These are phyloP conservation scores for Diaporthe caulivora DNA, from an alignment of 2,329 filamentous ascomycete species.

Conservation along the genomic window DNA sequence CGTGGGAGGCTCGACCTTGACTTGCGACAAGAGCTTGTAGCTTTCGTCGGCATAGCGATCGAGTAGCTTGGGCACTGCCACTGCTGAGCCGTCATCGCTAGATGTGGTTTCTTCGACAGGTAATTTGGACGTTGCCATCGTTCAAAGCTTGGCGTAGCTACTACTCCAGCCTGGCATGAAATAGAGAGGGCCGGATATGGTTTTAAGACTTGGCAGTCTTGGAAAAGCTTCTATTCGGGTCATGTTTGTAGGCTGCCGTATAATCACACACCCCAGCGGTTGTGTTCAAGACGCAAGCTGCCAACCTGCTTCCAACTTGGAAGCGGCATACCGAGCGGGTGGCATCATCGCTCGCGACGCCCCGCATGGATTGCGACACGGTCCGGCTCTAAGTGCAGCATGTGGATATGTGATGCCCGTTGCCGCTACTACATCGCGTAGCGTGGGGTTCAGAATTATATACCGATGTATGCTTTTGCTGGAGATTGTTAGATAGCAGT, in stretches of 20 bases:
- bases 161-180: background rate
- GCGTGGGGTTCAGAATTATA: background rate
- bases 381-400: background rate
- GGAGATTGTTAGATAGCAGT: background rate
- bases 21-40: conserved; percentile 54
- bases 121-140: conserved; percentile 15
- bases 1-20: conserved; percentile 53
- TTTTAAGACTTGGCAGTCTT: background rate
- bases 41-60: conserved; percentile 56
- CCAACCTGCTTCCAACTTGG: background rate
- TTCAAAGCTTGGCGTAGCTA: background rate
- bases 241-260: background rate
- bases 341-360: conserved; percentile 33
- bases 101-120: background rate
- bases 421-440: background rate
- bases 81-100: conserved; percentile 6
- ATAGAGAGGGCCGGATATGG: background rate
- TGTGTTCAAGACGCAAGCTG: background rate
- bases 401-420: background rate
- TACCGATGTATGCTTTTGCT: too few relatives aligned
- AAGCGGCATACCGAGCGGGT: background rate
- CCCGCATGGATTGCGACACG: conserved; percentile 31
- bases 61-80: conserved; percentile 47
- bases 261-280: background rate
- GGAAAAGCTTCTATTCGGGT: background rate